Evolutionary conservation across 345 rosid species (phyloP).

Genomic region (Rhodomyrtus tomentosa): DNA sequence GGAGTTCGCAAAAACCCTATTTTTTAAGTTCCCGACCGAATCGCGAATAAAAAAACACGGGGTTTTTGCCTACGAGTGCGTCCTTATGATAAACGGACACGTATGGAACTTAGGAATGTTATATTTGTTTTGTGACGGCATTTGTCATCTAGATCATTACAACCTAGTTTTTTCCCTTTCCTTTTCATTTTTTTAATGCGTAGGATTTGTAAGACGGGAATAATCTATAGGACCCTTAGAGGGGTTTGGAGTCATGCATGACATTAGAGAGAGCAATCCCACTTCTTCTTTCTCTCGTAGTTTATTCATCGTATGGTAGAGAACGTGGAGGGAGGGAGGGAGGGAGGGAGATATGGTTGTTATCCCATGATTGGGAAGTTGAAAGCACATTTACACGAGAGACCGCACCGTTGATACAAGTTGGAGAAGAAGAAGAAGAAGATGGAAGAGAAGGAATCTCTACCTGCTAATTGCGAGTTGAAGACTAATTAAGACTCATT

Average conservation of each 20-base stretch:
- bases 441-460: background rate
- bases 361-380: constrained; percentile 4
- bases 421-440: background rate
- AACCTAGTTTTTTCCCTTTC: background rate
- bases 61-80: background rate
- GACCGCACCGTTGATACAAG: background rate
- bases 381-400: background rate
- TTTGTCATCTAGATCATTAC: constrained; percentile 1
- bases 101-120: background rate
- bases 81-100: background rate
- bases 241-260: constrained; percentile 14
- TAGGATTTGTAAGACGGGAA: background rate
- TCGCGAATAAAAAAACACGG: background rate
- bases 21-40: background rate
- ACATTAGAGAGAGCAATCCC: constrained; percentile 9
- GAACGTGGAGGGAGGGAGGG: background rate
- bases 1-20: background rate
- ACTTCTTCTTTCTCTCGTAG: background rate
- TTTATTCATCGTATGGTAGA: background rate
- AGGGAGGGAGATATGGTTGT: background rate
- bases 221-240: background rate
- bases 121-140: background rate
- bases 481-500: no score
- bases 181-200: no score
- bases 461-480: background rate